phyloP scores from a whole-genome alignment of 2,329 filamentous ascomycete genomes.

The Claviceps humidiphila region DNA sequence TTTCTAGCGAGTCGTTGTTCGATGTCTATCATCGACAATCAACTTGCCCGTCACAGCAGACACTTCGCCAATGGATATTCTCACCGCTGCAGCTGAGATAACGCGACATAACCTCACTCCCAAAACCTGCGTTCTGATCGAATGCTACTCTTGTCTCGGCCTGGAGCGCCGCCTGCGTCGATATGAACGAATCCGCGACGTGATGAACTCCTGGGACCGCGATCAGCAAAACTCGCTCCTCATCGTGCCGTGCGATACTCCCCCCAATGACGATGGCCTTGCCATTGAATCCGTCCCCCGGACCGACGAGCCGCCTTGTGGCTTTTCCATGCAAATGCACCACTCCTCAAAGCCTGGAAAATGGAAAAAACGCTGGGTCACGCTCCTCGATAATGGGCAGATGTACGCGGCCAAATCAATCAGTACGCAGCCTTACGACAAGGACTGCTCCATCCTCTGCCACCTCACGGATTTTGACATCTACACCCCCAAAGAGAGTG shows the following conservation, averaged over 20 bases:
- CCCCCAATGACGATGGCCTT: conserved; percentile 46
- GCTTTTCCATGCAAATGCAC: conserved; percentile 59
- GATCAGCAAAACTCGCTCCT: conserved; percentile 66
- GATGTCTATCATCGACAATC: conserved; percentile 56
- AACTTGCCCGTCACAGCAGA: conserved; percentile 59
- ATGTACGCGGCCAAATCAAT: conserved; percentile 56
- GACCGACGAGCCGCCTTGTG: conserved; percentile 44
- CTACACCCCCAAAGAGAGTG: conserved; percentile 60
- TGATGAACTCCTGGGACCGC: conserved; percentile 85
- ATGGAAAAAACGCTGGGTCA: conserved; percentile 79
- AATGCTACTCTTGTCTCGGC: conserved; percentile 62
- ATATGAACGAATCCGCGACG: conserved; percentile 75
- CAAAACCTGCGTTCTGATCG: conserved; percentile 56
- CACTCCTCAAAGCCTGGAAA: conserved; percentile 72
- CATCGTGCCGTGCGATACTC: conserved; percentile 46
- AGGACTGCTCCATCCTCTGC: conserved; percentile 59
- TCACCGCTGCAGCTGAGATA: conserved; percentile 50
- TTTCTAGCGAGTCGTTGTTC: conserved; percentile 52
- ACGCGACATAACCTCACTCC: conserved; percentile 53
- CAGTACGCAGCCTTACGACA: conserved; percentile 43
- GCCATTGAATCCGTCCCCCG: conserved; percentile 50
- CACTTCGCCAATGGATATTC: conserved; percentile 62
- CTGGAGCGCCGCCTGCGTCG: conserved; percentile 71
- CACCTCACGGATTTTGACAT: conserved; percentile 89
- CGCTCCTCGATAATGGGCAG: conserved; percentile 62